Base-by-base conservation (phyloP, 495 filamentous ascomycete genomes). In the Lindgomyces ingoldianus region DNA sequence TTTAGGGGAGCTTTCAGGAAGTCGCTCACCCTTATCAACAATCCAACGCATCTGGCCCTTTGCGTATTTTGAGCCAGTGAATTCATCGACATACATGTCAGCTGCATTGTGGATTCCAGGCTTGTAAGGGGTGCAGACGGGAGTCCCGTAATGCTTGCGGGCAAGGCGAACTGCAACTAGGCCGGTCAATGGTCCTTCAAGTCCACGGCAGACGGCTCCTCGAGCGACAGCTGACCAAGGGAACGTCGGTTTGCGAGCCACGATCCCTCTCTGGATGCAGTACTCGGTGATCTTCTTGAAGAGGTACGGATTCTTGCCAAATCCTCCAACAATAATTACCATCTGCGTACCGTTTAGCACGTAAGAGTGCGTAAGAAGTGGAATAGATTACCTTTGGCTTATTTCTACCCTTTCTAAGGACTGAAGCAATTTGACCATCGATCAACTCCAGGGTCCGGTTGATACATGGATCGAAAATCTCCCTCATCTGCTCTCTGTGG, bases 231-330 rank as follows among this genome's bases (percentile, higher is more conserved):
- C 50, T 53, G 50, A 30, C 50, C 50, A 53, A 6, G 50, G 26
- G 9, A 53, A 53, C 16, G n/a, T 52, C 8, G 48, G 48, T n/a
- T 52, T 22, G 48, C 48, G 48, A 25, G 48, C 24, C 8, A 52
- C 6, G 22, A 52, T 52, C 4, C 24, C 48, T 52, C 48, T 11
- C 9, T 52, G 14, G n/a, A 9, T 52, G 48, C 48, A 52, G 48
- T 52, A 52, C 24, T 52, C 48, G n/a, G n/a, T 16, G 3, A 52
- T n/a, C n/a, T 52, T 52, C 48, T 52, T 52, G 48, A 52, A 52
- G 8, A 53, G 25, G 30, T 53, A 53, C 4, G 8, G 1, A 36
- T 30, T 53, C 14, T 16, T 24, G 24, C 48, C 48, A 52, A 52
- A 52, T 11, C 48, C 48, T 14, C 48, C 48, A 8, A 52, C 48